Conservation (phyloP, 2,329 filamentous ascomycete species). For the Phoma sp. region DNA sequence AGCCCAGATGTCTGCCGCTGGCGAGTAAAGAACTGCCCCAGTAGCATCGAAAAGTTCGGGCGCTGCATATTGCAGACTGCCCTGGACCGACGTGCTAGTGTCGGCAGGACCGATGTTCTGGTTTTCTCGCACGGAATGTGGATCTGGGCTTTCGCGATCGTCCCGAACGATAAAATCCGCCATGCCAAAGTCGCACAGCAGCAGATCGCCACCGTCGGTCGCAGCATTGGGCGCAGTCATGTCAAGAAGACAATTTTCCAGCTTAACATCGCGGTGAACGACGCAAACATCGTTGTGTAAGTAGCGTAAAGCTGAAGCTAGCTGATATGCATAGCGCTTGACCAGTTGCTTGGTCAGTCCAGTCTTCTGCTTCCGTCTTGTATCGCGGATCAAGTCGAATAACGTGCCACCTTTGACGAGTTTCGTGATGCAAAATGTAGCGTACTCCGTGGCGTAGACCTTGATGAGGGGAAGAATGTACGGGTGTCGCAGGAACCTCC, state of each 20-base stretch:
- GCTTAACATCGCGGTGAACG: slow-evolving; percentile 71
- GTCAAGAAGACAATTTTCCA: slow-evolving; percentile 71
- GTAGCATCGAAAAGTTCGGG: slow-evolving; percentile 55
- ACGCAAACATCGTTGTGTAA: slow-evolving; percentile 70
- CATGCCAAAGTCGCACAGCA: slow-evolving; percentile 73
- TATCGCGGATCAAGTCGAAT: slow-evolving; percentile 65
- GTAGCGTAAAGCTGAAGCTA: slow-evolving; percentile 69
- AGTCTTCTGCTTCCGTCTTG: slow-evolving; percentile 49
- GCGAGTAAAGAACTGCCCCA: slow-evolving; percentile 50
- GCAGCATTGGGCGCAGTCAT: slow-evolving; percentile 56
- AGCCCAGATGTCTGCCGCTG: slow-evolving; percentile 70
- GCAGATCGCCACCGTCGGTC: slow-evolving; percentile 60
- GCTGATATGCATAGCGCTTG: slow-evolving; percentile 66
- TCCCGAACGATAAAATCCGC: slow-evolving; percentile 69
- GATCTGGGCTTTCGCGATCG: slow-evolving; percentile 57
- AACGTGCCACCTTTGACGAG: slow-evolving; percentile 68
- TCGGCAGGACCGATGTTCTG: slow-evolving; percentile 61
- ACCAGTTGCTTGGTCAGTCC: slow-evolving; percentile 60
- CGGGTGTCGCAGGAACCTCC: slow-evolving; percentile 68
- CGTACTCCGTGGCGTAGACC: slow-evolving; percentile 70
- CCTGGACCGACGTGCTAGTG: slow-evolving; percentile 63
- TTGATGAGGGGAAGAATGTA: slow-evolving; percentile 67
- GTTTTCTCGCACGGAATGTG: slow-evolving; percentile 50
- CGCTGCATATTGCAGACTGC: slow-evolving; percentile 63
- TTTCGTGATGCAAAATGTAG: slow-evolving; percentile 72